These are phyloP conservation scores for Taphrina wiesneri DNA, from an alignment of 1,139 yeast species.

Conservation along the genomic window DNA sequence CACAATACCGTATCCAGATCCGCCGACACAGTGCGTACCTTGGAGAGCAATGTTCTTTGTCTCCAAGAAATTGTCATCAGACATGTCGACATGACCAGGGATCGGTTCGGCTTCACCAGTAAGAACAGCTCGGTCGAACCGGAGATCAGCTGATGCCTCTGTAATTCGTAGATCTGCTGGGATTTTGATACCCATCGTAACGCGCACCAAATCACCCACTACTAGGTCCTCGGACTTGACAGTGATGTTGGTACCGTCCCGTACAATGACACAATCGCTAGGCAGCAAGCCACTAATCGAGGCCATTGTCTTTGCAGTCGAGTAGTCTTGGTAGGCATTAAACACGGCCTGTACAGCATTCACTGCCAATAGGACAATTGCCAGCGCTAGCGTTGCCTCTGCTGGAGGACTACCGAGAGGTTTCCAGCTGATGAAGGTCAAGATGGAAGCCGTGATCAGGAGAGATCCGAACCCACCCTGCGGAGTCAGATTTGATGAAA, in stretches of 20 bases:
- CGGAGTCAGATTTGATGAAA: slow-evolving; percentile 49
- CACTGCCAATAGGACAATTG: slow-evolving; percentile 51
- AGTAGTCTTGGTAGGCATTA: slow-evolving; percentile 56
- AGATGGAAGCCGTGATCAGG: slow-evolving; percentile 52
- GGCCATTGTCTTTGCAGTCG: slow-evolving; percentile 55
- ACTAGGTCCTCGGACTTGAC: slow-evolving; percentile 68
- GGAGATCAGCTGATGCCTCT: slow-evolving; percentile 79
- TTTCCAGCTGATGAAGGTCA: slow-evolving; percentile 54
- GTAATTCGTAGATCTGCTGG: slow-evolving; percentile 94
- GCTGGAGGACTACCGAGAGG: slow-evolving; percentile 58
- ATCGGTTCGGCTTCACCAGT: slow-evolving; percentile 56
- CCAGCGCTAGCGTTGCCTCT: slow-evolving; percentile 53
- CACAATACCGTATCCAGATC: slow-evolving; percentile 54
- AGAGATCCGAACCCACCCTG: slow-evolving; percentile 58
- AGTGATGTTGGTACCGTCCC: slow-evolving; percentile 65
- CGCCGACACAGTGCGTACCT: slow-evolving; percentile 55
- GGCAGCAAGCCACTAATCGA: slow-evolving; percentile 55
- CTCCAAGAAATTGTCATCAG: slow-evolving; percentile 51
- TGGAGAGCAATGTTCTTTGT: slow-evolving; percentile 53
- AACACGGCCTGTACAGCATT: slow-evolving; percentile 54
- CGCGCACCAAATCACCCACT: slow-evolving; percentile 75
- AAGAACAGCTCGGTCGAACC: slow-evolving; percentile 56
- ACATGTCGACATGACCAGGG: slow-evolving; percentile 45
- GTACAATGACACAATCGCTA: slow-evolving; percentile 59
- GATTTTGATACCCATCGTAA: slow-evolving; percentile 76